Evolutionary conservation across 352 stramenopile species (phyloP).

Genomic region (Globisporangium parvum): DNA sequence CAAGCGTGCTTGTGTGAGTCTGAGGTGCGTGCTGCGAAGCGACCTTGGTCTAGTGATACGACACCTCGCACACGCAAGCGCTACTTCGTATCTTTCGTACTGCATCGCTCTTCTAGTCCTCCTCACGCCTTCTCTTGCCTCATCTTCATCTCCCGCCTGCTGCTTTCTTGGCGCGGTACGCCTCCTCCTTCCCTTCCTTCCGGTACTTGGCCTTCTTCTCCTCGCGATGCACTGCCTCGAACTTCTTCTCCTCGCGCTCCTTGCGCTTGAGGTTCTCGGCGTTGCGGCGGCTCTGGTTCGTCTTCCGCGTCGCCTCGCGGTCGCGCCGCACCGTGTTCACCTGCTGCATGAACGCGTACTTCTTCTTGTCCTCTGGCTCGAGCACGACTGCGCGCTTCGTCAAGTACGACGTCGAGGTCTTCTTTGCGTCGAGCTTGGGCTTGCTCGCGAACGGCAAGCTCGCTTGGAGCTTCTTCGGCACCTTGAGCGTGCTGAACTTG

Average conservation of each 20-base stretch:
- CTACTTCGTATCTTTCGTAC: too few relatives aligned
- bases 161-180: conserved; percentile 45
- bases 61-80: too few relatives aligned
- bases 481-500: conserved; percentile 91
- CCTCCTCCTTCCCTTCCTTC: conserved; percentile 70
- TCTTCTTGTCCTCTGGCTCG: conserved; percentile 95
- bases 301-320: conserved; percentile 92
- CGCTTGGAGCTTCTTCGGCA: conserved; percentile 97
- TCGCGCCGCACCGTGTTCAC: conserved; percentile 97
- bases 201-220: conserved; percentile 88
- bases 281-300: conserved; percentile 85
- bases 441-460: conserved; percentile 96
- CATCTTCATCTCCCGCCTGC: conserved; percentile 12
- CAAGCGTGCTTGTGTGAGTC: too few relatives aligned
- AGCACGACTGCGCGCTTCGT: conserved; percentile 91
- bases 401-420: conserved; percentile 74
- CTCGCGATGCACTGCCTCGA: conserved; percentile 73
- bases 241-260: conserved; percentile 87
- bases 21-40: too few relatives aligned
- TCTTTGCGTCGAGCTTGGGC: conserved; percentile 92
- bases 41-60: too few relatives aligned
- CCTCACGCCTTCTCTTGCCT: background rate
- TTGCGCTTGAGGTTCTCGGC: conserved; percentile 90
- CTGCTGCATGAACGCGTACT: conserved; percentile 96
- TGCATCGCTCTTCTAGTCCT: too few relatives aligned